Evolutionary conservation across 495 filamentous ascomycete genomes (phyloP).

Genomic region (Astrothelium macrocarpum): DNA sequence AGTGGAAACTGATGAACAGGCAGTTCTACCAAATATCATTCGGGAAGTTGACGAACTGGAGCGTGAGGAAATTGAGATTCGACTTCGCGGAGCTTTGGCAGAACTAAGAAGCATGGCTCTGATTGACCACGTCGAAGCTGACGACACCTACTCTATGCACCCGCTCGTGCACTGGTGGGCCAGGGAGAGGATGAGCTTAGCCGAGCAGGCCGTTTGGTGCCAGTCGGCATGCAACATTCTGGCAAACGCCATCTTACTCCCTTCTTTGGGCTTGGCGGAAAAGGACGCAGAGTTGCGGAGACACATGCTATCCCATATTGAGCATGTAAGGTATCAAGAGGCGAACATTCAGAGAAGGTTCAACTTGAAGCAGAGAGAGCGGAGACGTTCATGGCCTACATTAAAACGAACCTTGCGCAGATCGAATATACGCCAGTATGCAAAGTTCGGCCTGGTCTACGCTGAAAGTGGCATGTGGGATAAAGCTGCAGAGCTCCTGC

Average conservation of each 20-base stretch:
- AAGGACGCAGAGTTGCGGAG: conserved; percentile 22
- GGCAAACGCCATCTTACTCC: conserved; percentile 18
- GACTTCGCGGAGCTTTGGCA: not conserved
- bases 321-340: conserved; percentile 9
- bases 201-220: conserved; percentile 6
- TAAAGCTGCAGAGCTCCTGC: conserved; percentile 13
- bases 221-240: conserved; percentile 18
- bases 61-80: too few species aligned
- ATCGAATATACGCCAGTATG: conserved; percentile 4
- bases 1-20: not conserved
- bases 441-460: conserved; percentile 17
- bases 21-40: not conserved
- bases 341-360: conserved; percentile 11
- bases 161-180: conserved; percentile 33
- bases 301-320: conserved; percentile 15
- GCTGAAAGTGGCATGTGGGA: conserved; percentile 8
- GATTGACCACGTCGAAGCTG: conserved; percentile 19
- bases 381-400: conserved; percentile 7
- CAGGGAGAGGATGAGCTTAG: conserved; percentile 16
- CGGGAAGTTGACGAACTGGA: not conserved
- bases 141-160: conserved; percentile 27
- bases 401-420: conserved; percentile 6
- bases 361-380: conserved; percentile 15
- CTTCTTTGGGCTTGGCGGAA: conserved; percentile 9
- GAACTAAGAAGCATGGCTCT: conserved; percentile 1